Evolutionary conservation across 1,139 yeast species (phyloP).

Genomic region (Scheffersomyces quercinus): DNA sequence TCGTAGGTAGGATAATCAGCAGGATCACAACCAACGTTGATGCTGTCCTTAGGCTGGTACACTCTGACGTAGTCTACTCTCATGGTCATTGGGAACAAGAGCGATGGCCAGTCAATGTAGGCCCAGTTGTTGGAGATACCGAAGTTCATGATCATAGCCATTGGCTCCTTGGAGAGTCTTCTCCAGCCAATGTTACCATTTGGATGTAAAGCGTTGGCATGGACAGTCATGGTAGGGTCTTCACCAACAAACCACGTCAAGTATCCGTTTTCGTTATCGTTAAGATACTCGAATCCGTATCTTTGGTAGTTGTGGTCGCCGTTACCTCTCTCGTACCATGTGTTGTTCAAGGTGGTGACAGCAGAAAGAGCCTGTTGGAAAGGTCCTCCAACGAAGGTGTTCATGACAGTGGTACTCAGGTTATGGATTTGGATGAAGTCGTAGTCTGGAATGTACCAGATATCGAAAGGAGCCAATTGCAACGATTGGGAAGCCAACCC

Average conservation of each 20-base stretch:
- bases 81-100: constrained; percentile 25
- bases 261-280: constrained; percentile 24
- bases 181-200: constrained; percentile 30
- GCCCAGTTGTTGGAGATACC: constrained; percentile 33
- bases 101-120: constrained; percentile 29
- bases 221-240: constrained; percentile 25
- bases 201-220: constrained; percentile 26
- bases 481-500: constrained; percentile 30
- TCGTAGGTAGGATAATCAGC: constrained; percentile 23
- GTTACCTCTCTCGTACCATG: constrained; percentile 27
- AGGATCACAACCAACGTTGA: constrained; percentile 28
- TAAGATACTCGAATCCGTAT: constrained; percentile 26
- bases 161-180: constrained; percentile 27
- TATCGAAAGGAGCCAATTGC: constrained; percentile 30
- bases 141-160: constrained; percentile 27
- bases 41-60: constrained; percentile 24
- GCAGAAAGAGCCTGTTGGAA: constrained; percentile 30
- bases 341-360: constrained; percentile 23
- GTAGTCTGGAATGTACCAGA: constrained; percentile 32
- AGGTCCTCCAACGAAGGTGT: constrained; percentile 31
- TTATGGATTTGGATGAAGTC: constrained; percentile 23
- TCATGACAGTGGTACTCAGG: constrained; percentile 24
- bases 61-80: constrained; percentile 25
- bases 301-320: constrained; percentile 20
- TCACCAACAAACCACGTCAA: constrained; percentile 28